Evolutionary conservation across 2,329 filamentous ascomycete species (phyloP).

Genomic region (Thielaviopsis ethacetica): DNA sequence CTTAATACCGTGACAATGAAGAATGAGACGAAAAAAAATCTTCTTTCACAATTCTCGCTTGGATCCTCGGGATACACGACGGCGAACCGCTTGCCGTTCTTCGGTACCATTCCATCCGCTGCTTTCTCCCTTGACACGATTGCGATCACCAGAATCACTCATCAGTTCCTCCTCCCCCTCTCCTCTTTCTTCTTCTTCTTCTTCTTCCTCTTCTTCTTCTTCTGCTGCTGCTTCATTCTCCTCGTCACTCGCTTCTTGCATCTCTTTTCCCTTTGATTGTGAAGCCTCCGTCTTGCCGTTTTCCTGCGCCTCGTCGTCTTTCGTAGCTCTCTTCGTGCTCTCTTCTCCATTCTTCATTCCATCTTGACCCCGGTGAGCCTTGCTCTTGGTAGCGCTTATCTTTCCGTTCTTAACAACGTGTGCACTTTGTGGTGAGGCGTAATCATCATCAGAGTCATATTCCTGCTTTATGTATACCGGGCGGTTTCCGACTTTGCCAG

Average conservation of each 20-base stretch:
- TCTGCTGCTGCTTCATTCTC: neutral
- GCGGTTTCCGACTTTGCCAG: slow-evolving; percentile 13
- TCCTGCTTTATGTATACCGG: slow-evolving; percentile 8
- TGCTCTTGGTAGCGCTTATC: neutral
- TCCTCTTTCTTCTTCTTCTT: neutral
- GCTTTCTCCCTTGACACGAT: neutral
- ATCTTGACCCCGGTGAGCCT: neutral
- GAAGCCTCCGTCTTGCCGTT: neutral
- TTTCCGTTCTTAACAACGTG: neutral
- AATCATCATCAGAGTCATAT: slow-evolving; percentile 2
- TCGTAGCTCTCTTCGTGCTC: neutral
- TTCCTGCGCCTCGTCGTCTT: neutral
- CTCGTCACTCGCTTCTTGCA: neutral
- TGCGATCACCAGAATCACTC: neutral
- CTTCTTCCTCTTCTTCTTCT: neutral
- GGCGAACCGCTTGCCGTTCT: neutral
- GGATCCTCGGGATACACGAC: neutral
- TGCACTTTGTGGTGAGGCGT: neutral
- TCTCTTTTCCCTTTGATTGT: neutral
- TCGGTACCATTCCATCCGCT: neutral
- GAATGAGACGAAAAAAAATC: slow-evolving; percentile 6
- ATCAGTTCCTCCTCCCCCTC: neutral
- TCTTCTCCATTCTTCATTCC: neutral
- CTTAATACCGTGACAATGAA: too few species aligned
- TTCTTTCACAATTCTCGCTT: neutral